Conservation (phyloP, 116 monocot species). For the Phalaenopsis hybrid region DNA sequence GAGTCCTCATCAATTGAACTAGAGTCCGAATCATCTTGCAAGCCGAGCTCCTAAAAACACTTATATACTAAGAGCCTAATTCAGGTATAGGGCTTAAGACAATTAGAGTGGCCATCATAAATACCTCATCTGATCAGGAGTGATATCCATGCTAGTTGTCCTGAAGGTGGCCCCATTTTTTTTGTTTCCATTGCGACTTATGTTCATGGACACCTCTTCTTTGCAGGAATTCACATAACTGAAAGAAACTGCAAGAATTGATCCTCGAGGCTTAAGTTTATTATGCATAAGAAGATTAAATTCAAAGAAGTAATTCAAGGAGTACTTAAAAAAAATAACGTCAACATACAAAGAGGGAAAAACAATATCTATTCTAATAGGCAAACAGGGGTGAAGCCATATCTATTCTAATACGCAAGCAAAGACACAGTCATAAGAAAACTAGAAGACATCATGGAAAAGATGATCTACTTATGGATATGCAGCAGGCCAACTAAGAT, state of each 20-base stretch:
- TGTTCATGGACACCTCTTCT: slow-evolving; percentile 87
- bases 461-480: neutral
- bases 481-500: neutral
- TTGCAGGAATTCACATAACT: slow-evolving; percentile 46
- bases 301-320: neutral
- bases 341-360: neutral
- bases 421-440: neutral
- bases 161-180: slow-evolving; percentile 39
- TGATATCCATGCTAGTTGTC: slow-evolving; percentile 53
- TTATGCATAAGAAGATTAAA: neutral
- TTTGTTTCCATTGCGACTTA: slow-evolving; percentile 33
- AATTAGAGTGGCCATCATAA: neutral
- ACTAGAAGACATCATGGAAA: neutral
- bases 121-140: slow-evolving; percentile 98
- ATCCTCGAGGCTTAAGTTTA: neutral
- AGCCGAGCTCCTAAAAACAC: slow-evolving; percentile 73
- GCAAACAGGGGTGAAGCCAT: neutral
- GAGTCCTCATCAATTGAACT: slow-evolving; percentile 90
- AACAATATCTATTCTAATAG: neutral
- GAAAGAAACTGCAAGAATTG: slow-evolving; percentile 73
- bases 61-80: neutral
- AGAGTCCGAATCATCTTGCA: slow-evolving; percentile 97
- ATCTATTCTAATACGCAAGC: neutral
- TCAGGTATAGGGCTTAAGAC: neutral
- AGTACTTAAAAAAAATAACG: too few relatives aligned